Percentiles rank a stretch among this genome's conserved stretches.
Evolutionary conservation across 805 yeast species (phyloP).

Genomic region (Grigorovia yakushimaensis): DNA sequence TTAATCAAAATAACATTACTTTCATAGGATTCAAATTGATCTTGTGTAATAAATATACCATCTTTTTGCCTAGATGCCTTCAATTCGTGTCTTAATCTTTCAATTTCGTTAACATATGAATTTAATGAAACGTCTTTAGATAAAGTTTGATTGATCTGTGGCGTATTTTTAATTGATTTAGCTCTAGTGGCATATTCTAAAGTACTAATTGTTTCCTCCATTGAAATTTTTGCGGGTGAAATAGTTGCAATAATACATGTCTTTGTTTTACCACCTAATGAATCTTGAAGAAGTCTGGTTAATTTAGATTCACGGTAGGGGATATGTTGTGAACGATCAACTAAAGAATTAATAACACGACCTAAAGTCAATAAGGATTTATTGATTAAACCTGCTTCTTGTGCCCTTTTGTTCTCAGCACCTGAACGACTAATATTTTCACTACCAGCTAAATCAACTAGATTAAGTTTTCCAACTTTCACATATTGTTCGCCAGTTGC

Average conservation of each 20-base stretch:
- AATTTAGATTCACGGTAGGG: constrained; percentile 82
- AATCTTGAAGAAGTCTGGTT: constrained; percentile 69
- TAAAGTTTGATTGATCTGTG: constrained; percentile 52
- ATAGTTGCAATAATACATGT: constrained; percentile 78
- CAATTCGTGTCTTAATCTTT: constrained; percentile 49
- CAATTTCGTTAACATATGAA: constrained; percentile 46
- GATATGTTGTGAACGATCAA: constrained; percentile 55
- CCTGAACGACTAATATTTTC: constrained; percentile 82
- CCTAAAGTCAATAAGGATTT: constrained; percentile 80
- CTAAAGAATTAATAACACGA: constrained; percentile 68
- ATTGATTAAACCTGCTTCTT: constrained; percentile 87
- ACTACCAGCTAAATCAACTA: constrained; percentile 92
- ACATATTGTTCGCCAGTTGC: constrained; percentile 41
- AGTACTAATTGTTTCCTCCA: constrained; percentile 72
- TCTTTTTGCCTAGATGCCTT: constrained; percentile 53
- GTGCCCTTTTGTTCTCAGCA: constrained; percentile 71
- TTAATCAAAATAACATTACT: constrained; percentile 40
- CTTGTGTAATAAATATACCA: constrained; percentile 53
- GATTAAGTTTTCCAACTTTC: constrained; percentile 58
- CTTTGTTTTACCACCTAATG: constrained; percentile 75
- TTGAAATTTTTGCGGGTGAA: constrained; percentile 63
- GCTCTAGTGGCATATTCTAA: constrained; percentile 79
- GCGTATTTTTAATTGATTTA: constrained; percentile 58
- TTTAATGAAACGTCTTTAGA: constrained; percentile 46
- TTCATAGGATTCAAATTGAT: constrained; percentile 32